Percentiles rank a stretch among this genome's conserved stretches.
phyloP scores from a whole-genome alignment of 768 basidiomycete genomes.

The Zangia roseola region DNA sequence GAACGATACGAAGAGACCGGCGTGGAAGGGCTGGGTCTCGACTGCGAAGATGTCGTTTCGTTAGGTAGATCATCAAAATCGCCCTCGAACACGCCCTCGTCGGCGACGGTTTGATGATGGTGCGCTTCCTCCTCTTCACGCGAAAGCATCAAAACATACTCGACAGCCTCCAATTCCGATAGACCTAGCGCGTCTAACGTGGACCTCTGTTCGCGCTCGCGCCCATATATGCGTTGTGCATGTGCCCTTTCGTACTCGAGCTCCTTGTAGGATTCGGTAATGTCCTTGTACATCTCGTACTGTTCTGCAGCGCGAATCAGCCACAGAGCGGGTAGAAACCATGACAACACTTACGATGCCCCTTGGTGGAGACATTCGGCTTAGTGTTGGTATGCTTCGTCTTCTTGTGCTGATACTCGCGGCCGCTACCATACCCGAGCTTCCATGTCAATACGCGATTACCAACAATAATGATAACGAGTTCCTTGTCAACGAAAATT shows the following conservation, averaged over 20 bases:
- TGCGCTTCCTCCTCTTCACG: slow-evolving; percentile 59
- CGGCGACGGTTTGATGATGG: slow-evolving; percentile 21
- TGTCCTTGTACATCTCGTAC: slow-evolving; percentile 59
- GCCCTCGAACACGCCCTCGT: slow-evolving; percentile 58
- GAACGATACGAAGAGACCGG: slow-evolving; percentile 7
- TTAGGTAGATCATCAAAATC: slow-evolving; percentile 35
- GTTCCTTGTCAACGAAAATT: slow-evolving; percentile 54
- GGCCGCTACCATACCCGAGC: slow-evolving; percentile 44
- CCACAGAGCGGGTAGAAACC: neutral
- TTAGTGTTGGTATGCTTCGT: slow-evolving; percentile 27
- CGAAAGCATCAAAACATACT: slow-evolving; percentile 83
- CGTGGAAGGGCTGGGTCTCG: slow-evolving; percentile 5
- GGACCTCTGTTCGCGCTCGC: slow-evolving; percentile 56
- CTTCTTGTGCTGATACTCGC: slow-evolving; percentile 33
- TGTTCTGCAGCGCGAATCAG: slow-evolving; percentile 44
- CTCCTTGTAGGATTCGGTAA: slow-evolving; percentile 55
- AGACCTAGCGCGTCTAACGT: slow-evolving; percentile 65
- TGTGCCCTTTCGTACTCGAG: slow-evolving; percentile 50
- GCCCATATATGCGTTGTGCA: slow-evolving; percentile 38
- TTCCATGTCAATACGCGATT: slow-evolving; percentile 68
- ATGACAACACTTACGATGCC: slow-evolving; percentile 40
- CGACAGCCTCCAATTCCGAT: slow-evolving; percentile 70
- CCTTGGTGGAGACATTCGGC: slow-evolving; percentile 38
- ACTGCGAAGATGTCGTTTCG: slow-evolving; percentile 17
- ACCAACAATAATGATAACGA: slow-evolving; percentile 59